These are phyloP conservation scores for Phytomonas sp. DNA, from an alignment of 208 protist genomes.

Conservation along the genomic window DNA sequence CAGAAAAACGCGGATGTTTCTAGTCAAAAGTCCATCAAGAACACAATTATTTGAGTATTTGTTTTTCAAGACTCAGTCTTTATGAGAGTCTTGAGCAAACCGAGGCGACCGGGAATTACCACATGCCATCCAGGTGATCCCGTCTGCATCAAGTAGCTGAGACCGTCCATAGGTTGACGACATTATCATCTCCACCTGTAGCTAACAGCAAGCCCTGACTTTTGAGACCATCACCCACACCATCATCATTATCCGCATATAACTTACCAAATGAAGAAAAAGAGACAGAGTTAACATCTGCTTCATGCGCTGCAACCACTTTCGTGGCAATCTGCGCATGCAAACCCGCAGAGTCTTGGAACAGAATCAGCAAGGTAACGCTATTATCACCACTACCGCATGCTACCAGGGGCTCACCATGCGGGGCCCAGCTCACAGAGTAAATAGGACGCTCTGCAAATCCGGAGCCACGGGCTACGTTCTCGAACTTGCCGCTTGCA, in stretches of 20 bases:
- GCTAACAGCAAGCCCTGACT: constrained; percentile 33
- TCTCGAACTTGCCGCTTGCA: constrained; percentile 26
- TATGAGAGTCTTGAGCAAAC: too few species aligned
- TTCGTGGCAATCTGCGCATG: constrained; percentile 30
- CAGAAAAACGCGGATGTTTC: too few species aligned
- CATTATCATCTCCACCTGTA: constrained; percentile 64
- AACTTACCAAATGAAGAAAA: constrained; percentile 28
- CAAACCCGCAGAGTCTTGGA: constrained; percentile 21
- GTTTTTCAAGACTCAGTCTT: too few species aligned
- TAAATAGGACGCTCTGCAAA: constrained; percentile 71
- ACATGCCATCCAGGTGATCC: too few species aligned
- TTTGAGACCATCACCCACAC: constrained; percentile 8
- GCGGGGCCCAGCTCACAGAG: constrained; percentile 57
- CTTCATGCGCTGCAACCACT: constrained; percentile 40
- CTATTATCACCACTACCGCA: constrained; percentile 81
- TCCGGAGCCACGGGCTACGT: constrained; percentile 24
- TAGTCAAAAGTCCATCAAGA: too few species aligned
- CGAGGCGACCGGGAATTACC: too few species aligned
- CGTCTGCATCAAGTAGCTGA: constrained; percentile 5
- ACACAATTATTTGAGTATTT: too few species aligned
- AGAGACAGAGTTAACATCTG: constrained; percentile 79
- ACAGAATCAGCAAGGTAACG: constrained; percentile 56
- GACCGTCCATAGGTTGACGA: constrained; percentile 69
- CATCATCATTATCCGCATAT: background rate
- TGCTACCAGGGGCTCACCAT: constrained; percentile 39